Conservation (phyloP, 2,329 filamentous ascomycete genomes). For the Talaromyces albobiverticillius region DNA sequence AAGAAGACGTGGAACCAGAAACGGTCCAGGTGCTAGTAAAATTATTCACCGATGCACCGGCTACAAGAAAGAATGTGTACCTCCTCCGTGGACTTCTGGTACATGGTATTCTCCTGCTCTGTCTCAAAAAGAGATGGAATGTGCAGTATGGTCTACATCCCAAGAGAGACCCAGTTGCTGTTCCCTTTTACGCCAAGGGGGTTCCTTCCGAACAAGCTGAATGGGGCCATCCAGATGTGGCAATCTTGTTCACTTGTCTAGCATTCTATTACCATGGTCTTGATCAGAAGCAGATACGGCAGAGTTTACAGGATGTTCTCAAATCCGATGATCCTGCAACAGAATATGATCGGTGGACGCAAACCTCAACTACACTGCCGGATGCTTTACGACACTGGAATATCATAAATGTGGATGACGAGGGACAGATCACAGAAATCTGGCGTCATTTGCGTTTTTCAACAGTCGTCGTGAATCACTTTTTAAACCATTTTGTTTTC, state of each 20-base stretch:
- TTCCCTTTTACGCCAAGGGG: slow-evolving; percentile 67
- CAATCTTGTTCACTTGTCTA: slow-evolving; percentile 63
- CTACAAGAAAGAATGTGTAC: slow-evolving; percentile 40
- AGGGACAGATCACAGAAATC: slow-evolving; percentile 48
- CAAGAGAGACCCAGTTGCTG: slow-evolving; percentile 48
- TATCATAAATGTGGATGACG: slow-evolving; percentile 59
- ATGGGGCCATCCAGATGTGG: slow-evolving; percentile 66
- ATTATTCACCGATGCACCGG: slow-evolving; percentile 31
- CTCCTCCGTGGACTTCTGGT: slow-evolving; percentile 63
- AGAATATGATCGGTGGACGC: slow-evolving; percentile 54
- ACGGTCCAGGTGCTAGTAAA: neutral
- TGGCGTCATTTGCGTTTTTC: slow-evolving; percentile 52
- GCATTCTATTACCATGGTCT: slow-evolving; percentile 66
- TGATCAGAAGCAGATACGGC: slow-evolving; percentile 46
- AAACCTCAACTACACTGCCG: slow-evolving; percentile 42
- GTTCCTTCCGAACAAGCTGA: slow-evolving; percentile 61
- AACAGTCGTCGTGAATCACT: slow-evolving; percentile 57
- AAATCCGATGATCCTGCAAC: slow-evolving; percentile 56
- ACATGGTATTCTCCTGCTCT: slow-evolving; percentile 44
- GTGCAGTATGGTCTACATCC: slow-evolving; percentile 63
- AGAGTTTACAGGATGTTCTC: slow-evolving; percentile 50
- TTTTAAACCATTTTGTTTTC: slow-evolving; percentile 63
- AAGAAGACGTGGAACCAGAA: neutral
- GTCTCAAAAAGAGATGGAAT: slow-evolving; percentile 63
- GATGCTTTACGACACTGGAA: slow-evolving; percentile 52